phyloP scores from a whole-genome alignment of 2,329 filamentous ascomycete genomes.

The Claviceps spartinae region DNA sequence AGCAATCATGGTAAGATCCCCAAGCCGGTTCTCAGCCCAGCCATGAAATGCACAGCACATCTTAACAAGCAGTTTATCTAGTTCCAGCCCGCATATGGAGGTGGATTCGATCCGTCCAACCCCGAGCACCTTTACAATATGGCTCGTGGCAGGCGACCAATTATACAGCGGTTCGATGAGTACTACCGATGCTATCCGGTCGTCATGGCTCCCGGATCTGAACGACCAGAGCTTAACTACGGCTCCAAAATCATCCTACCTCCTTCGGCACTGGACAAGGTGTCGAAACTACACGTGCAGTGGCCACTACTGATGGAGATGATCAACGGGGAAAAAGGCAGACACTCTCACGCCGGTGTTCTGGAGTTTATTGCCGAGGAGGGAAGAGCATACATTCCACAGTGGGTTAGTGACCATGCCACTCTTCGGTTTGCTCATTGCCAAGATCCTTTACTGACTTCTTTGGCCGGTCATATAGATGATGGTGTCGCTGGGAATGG shows the following conservation, averaged over 20 bases:
- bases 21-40: neutral
- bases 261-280: conserved; percentile 91
- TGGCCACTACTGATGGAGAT: conserved; percentile 97
- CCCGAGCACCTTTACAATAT: conserved; percentile 36
- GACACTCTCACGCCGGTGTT: conserved; percentile 83
- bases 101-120: conserved; percentile 32
- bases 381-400: conserved; percentile 87
- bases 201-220: conserved; percentile 82
- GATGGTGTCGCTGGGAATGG: conserved; percentile 82
- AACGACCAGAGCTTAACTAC: conserved; percentile 82
- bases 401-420: conserved; percentile 53
- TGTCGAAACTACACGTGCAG: conserved; percentile 88
- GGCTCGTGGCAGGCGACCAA: conserved; percentile 33
- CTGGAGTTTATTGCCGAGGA: conserved; percentile 96
- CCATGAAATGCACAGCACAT: neutral
- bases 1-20: neutral
- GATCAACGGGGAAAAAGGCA: conserved; percentile 69
- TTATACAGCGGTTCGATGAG: conserved; percentile 79
- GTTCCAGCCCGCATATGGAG: conserved; percentile 21
- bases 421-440: no score
- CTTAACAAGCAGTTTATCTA: neutral
- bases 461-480: conserved; percentile 40
- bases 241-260: conserved; percentile 96
- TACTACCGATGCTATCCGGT: conserved; percentile 97
- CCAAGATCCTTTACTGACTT: neutral